These are phyloP conservation scores for Iberis pinnata DNA, from an alignment of 345 rosid species.

Conservation along the genomic window DNA sequence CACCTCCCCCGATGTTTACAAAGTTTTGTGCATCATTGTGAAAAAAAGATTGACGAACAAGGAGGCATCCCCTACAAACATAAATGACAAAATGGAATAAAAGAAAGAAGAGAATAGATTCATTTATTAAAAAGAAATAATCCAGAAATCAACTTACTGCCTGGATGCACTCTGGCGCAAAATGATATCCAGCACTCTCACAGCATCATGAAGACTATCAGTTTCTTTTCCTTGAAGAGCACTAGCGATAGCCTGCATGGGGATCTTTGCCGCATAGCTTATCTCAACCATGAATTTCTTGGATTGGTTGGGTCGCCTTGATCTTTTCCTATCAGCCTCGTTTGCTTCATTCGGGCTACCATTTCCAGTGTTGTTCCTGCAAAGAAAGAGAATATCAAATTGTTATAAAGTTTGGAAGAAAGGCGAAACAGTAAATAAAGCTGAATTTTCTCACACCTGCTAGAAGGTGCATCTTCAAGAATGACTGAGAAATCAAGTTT, in stretches of 20 bases:
- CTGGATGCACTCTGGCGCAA: constrained; percentile 86
- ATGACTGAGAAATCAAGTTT: constrained; percentile 69
- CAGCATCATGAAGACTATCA: constrained; percentile 64
- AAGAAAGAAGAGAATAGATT: neutral
- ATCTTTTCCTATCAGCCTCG: constrained; percentile 53
- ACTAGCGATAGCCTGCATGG: constrained; percentile 72
- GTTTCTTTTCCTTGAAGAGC: constrained; percentile 77
- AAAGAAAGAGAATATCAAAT: constrained; percentile 4
- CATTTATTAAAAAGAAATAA: neutral
- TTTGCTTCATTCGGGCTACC: constrained; percentile 47
- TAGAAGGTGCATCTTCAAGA: constrained; percentile 58
- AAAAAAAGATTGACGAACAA: constrained; percentile 33
- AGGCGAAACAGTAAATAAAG: neutral
- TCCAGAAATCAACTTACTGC: constrained; percentile 42
- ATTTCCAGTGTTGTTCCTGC: constrained; percentile 46
- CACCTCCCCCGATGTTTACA: constrained; percentile 26
- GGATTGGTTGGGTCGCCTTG: constrained; percentile 46
- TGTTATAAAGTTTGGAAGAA: neutral
- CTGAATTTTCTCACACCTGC: constrained; percentile 34
- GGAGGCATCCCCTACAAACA: constrained; percentile 67
- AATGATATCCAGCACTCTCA: constrained; percentile 74
- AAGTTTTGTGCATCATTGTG: constrained; percentile 20
- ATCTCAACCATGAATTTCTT: constrained; percentile 63
- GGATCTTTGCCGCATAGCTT: constrained; percentile 69
- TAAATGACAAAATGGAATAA: neutral